These are phyloP conservation scores for Davidsoniella eucalypti DNA, from an alignment of 2,329 filamentous ascomycete species.

Conservation along the genomic window DNA sequence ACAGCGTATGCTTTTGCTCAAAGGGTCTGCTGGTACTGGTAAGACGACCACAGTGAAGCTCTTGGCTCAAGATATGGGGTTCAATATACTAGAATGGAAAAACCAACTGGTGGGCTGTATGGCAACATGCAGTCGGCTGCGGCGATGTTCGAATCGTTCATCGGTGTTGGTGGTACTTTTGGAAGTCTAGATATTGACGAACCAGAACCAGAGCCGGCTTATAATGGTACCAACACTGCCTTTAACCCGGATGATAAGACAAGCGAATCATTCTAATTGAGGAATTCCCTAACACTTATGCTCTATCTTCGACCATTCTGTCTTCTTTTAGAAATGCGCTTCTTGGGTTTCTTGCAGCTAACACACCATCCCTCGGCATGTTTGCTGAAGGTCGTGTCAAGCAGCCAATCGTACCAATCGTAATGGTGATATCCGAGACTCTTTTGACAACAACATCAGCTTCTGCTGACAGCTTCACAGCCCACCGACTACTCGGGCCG, in stretches of 20 bases:
- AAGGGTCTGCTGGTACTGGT: conserved; percentile 77
- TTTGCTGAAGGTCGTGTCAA: conserved; percentile 26
- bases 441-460: conserved; percentile 71
- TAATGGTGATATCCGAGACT: conserved; percentile 87
- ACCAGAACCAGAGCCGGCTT: neutral
- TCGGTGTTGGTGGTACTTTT: conserved; percentile 67
- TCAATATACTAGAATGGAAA: conserved; percentile 76
- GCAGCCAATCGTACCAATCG: conserved; percentile 49
- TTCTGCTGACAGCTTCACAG: conserved; percentile 79
- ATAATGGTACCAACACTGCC: neutral
- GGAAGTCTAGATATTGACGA: conserved; percentile 41
- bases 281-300: conserved; percentile 66
- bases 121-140: conserved; percentile 53
- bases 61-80: conserved; percentile 59
- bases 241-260: conserved; percentile 11
- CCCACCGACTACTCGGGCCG: conserved; percentile 73
- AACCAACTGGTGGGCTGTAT: conserved; percentile 49
- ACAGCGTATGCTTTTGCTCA: conserved; percentile 67
- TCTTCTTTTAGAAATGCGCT: conserved; percentile 60
- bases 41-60: conserved; percentile 80
- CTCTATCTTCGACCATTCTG: conserved; percentile 45
- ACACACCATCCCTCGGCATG: conserved; percentile 38
- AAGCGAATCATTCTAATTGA: conserved; percentile 55
- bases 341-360: conserved; percentile 55
- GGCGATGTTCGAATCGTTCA: conserved; percentile 80